Evolutionary conservation across 495 filamentous ascomycete species (phyloP).

Genomic region (Podospora comata): DNA sequence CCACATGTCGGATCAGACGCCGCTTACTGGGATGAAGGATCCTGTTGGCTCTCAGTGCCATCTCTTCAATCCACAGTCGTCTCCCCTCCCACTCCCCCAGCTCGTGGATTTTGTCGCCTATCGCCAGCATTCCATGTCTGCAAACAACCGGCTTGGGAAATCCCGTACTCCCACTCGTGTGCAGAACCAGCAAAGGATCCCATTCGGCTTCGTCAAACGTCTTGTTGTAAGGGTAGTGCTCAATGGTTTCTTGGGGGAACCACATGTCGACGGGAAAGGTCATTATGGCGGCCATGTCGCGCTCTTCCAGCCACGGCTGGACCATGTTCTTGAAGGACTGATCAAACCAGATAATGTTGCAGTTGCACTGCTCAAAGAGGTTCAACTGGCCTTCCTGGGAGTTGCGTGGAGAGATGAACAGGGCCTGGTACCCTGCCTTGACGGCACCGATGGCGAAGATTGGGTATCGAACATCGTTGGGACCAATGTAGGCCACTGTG

Average conservation of each 20-base stretch:
- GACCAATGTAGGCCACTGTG: conserved; percentile 48
- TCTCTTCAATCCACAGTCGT: conserved; percentile 23
- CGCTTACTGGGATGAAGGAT: conserved; percentile 24
- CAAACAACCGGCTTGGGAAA: conserved; percentile 53
- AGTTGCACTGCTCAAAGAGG: conserved; percentile 43
- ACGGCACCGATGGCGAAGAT: conserved; percentile 42
- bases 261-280: conserved; percentile 29
- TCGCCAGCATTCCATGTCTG: conserved; percentile 46
- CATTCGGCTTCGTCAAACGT: conserved; percentile 46
- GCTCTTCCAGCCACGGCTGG: conserved; percentile 35
- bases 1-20: background rate
- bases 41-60: conserved; percentile 19
- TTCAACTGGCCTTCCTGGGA: conserved; percentile 44
- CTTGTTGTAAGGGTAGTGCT: conserved; percentile 42
- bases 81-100: conserved; percentile 27
- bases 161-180: conserved; percentile 62
- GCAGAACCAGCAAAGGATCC: conserved; percentile 47
- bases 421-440: conserved; percentile 47
- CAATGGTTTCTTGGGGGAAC: conserved; percentile 27
- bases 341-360: conserved; percentile 30
- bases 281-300: conserved; percentile 39
- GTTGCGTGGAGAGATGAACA: conserved; percentile 45
- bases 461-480: conserved; percentile 48
- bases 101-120: conserved; percentile 37
- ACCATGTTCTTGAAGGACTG: conserved; percentile 24